phyloP scores from a whole-genome alignment of 2,329 filamentous ascomycete species.

The Talaromyces piceae region DNA sequence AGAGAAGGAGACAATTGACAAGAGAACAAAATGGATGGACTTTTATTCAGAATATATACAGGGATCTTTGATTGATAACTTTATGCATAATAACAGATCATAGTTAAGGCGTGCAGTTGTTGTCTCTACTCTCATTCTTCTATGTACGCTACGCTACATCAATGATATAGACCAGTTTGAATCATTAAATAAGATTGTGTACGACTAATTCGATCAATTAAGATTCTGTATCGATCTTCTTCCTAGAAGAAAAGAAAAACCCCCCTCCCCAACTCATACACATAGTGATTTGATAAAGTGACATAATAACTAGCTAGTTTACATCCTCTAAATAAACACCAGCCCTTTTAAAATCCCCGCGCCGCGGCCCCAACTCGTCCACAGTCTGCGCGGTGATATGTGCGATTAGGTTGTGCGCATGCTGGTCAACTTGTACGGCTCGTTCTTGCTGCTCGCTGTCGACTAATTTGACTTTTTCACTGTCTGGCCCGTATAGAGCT shows the following conservation, averaged over 20 bases:
- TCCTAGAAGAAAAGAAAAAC: neutral
- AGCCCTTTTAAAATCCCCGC: constrained; percentile 24
- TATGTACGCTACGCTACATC: neutral
- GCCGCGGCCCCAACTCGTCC: constrained; percentile 12
- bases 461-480: constrained; percentile 18
- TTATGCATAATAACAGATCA: neutral
- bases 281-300: neutral
- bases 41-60: neutral
- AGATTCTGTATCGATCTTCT: too few relatives aligned
- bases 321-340: constrained; percentile 27
- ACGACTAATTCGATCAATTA: too few relatives aligned
- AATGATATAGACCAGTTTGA: neutral
- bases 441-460: constrained; percentile 20
- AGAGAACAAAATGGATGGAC: neutral
- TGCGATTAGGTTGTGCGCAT: constrained; percentile 15
- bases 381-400: constrained; percentile 22
- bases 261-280: neutral
- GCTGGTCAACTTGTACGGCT: constrained; percentile 15
- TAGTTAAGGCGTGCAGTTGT: constrained; percentile 1
- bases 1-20: constrained; percentile 5
- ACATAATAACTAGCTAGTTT: constrained; percentile 1
- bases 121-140: neutral
- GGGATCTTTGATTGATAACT: neutral
- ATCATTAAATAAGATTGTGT: too few relatives aligned
- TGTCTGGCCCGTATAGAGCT: constrained; percentile 19